These are phyloP conservation scores for Aspergillus floridensis DNA, from an alignment of 2,329 filamentous ascomycete genomes.

Conservation along the genomic window DNA sequence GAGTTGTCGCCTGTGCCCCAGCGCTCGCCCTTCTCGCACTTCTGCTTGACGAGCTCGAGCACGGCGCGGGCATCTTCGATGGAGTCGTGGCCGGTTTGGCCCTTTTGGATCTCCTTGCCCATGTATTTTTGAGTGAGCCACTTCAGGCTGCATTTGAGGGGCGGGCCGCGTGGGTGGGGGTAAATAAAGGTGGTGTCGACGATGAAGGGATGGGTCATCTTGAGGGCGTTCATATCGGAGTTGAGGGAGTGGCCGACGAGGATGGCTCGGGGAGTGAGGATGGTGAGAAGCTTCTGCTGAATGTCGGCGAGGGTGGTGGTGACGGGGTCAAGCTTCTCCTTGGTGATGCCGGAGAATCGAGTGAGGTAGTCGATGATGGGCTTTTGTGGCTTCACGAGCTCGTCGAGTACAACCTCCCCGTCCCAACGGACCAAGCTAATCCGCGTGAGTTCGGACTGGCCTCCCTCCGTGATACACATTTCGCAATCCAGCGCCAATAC, in stretches of 20 bases:
- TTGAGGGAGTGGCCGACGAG: slow-evolving; percentile 50
- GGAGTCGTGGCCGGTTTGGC: slow-evolving; percentile 77
- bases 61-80: slow-evolving; percentile 90
- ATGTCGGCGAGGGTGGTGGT: slow-evolving; percentile 83
- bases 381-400: slow-evolving; percentile 84
- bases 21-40: slow-evolving; percentile 84
- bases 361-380: slow-evolving; percentile 94
- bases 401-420: slow-evolving; percentile 76
- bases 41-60: slow-evolving; percentile 89
- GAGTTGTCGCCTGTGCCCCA: slow-evolving; percentile 80
- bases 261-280: slow-evolving; percentile 57
- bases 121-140: slow-evolving; percentile 86
- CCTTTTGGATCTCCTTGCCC: slow-evolving; percentile 82
- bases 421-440: slow-evolving; percentile 87
- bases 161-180: slow-evolving; percentile 84
- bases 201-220: slow-evolving; percentile 86
- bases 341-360: slow-evolving; percentile 85
- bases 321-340: slow-evolving; percentile 75
- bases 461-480: slow-evolving; percentile 87
- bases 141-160: slow-evolving; percentile 86
- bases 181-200: slow-evolving; percentile 89
- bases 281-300: slow-evolving; percentile 68
- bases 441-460: slow-evolving; percentile 78
- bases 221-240: slow-evolving; percentile 69
- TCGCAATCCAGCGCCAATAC: slow-evolving; percentile 89